Evolutionary conservation across 2,329 filamentous ascomycete species (phyloP).

Genomic region (Neurospora sp.): DNA sequence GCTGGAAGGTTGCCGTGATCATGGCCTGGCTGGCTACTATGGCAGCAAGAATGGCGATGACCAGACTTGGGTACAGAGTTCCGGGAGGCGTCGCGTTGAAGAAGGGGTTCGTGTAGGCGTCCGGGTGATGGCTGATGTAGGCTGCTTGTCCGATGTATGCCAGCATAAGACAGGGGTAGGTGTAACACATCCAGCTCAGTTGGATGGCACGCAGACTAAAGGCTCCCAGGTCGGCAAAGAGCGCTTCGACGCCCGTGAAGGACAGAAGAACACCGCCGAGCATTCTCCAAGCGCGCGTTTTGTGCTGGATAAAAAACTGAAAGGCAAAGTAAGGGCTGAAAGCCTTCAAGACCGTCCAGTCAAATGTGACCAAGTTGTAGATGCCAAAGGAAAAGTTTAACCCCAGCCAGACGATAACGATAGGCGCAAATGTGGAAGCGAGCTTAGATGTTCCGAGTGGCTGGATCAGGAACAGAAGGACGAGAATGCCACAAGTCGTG

Average conservation of each 20-base stretch:
- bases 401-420: conserved; percentile 57
- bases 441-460: conserved; percentile 55
- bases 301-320: conserved; percentile 49
- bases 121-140: conserved; percentile 49
- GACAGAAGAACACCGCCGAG: conserved; percentile 64
- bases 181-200: conserved; percentile 59
- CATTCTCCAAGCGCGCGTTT: conserved; percentile 50
- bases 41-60: conserved; percentile 60
- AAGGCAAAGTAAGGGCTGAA: conserved; percentile 53
- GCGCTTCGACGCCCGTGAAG: conserved; percentile 70
- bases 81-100: conserved; percentile 61
- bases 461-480: conserved; percentile 54
- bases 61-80: conserved; percentile 53
- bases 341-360: conserved; percentile 44
- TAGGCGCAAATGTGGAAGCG: conserved; percentile 52
- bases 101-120: conserved; percentile 60
- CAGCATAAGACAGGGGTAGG: conserved; percentile 56
- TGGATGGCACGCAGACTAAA: conserved; percentile 63
- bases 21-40: conserved; percentile 72
- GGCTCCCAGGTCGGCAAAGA: conserved; percentile 70
- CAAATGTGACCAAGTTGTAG: conserved; percentile 46
- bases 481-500: conserved; percentile 53
- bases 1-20: conserved; percentile 66
- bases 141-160: conserved; percentile 68
- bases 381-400: conserved; percentile 56